Evolutionary conservation across 805 yeast genomes (phyloP).

Genomic region (Yarrowia osloensis): DNA sequence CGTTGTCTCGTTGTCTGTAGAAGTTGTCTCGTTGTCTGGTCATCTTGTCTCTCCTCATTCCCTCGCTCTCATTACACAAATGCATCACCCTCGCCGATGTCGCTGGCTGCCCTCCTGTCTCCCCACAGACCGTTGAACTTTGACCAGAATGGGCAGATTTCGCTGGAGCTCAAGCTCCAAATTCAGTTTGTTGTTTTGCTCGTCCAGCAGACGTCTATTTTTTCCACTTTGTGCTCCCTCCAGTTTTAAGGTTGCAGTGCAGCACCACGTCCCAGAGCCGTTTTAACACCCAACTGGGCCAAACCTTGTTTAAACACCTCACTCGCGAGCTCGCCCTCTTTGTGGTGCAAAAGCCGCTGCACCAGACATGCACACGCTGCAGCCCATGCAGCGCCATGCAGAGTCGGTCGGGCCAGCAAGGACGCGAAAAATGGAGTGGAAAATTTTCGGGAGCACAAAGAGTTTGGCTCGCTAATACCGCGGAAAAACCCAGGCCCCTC

Average conservation of each 20-base stretch:
- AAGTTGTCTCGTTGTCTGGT: too few species aligned
- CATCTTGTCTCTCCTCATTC: too few species aligned
- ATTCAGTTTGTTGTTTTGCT: too few species aligned
- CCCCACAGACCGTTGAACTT: slow-evolving; percentile 19
- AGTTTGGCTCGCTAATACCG: background rate
- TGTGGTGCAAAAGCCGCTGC: background rate
- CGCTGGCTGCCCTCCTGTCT: too few species aligned
- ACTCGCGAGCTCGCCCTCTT: background rate
- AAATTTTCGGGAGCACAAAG: too few species aligned
- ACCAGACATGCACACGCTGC: too few species aligned
- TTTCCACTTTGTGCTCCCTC: background rate
- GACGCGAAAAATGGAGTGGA: background rate
- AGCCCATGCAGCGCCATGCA: too few species aligned
- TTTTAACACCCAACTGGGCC: background rate
- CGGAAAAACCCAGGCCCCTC: slow-evolving; percentile 1
- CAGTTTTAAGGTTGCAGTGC: background rate
- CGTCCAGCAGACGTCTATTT: background rate
- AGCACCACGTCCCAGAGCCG: background rate
- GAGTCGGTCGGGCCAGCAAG: background rate
- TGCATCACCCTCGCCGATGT: too few species aligned
- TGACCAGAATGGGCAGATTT: slow-evolving; percentile 12
- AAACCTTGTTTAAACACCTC: background rate
- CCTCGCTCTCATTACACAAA: too few species aligned
- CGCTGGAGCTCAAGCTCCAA: background rate
- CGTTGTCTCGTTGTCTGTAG: too few species aligned